Evolutionary conservation across 2,329 filamentous ascomycete genomes (phyloP), one percentile per base, ranked within the genome.

Genomic region (Microdochium bolleyi): DNA sequence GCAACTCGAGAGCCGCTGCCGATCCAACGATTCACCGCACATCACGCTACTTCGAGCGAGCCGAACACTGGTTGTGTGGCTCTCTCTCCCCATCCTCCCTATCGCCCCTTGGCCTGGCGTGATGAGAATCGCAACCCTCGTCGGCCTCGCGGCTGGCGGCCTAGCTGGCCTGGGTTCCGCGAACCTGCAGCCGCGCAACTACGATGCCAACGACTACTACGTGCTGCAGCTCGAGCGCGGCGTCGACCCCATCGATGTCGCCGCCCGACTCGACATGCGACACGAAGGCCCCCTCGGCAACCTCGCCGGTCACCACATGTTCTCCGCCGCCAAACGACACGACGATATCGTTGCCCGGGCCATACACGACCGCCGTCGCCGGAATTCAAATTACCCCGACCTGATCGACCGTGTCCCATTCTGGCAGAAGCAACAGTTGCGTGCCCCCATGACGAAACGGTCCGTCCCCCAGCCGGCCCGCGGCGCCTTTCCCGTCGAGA

Each of bases 131-230:
- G 64, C 71, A 55, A 73, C 79, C 55, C 60, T 82, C 51, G 63
- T 87, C 54, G 73, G 77, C 67, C 71, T 82, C 50, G 67, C 76
- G 30, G 57, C 60, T 49, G 61, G 64, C 52, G 73, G 78, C 68
- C 69, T 83, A 49, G 71, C 77, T 55, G 70, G 69, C 55, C 62
- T 77, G 63, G 69, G 75, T 27, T 49, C 48, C 16, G 67, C 75
- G 48, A 58, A 61, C 51, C 67, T 82, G 48, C 73, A 76, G 50
- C 73, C 77, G 57, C 86, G 88, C 61, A 80, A 94, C 64, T 89
- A 95, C 75, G 80, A 87, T 50, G 77, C 80, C 38, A 83, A 91
- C 70, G 92, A 99, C 70, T 97, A 95, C 73, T 96, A 97, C 68
- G 91, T 95, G 58, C 77, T 99, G 49, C 88, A 96, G 59, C 80